phyloP scores from a whole-genome alignment of 164 flowering plant species.

The Umbilicus rupestris region DNA sequence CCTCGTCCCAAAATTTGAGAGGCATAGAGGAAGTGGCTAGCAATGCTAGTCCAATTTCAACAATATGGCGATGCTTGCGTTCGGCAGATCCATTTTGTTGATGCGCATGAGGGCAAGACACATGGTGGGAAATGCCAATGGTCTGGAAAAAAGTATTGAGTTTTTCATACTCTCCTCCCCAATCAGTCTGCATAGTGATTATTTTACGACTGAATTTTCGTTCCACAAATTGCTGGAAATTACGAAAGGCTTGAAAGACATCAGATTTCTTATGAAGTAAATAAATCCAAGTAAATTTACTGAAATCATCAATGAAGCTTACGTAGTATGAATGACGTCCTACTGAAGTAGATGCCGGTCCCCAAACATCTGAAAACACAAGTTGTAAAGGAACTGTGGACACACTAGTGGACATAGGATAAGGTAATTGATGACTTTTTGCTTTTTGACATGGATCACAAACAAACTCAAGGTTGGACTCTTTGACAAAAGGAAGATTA shows the following conservation, averaged over 20 bases:
- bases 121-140: neutral
- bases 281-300: neutral
- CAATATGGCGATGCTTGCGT: neutral
- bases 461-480: neutral
- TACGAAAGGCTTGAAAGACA: neutral
- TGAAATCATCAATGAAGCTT: neutral
- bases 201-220: neutral
- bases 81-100: neutral
- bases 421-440: neutral
- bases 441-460: neutral
- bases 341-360: neutral
- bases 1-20: too few species aligned
- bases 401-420: neutral
- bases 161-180: neutral
- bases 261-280: neutral
- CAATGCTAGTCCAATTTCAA: neutral
- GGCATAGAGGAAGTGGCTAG: neutral
- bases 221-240: neutral
- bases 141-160: neutral
- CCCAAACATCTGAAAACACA: too few species aligned
- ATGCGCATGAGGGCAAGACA: neutral
- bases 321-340: neutral
- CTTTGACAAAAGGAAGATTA: too few species aligned
- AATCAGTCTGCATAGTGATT: too few species aligned
- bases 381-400: neutral